Base-by-base conservation (phyloP, 768 basidiomycete genomes). In the Panus rudis region DNA sequence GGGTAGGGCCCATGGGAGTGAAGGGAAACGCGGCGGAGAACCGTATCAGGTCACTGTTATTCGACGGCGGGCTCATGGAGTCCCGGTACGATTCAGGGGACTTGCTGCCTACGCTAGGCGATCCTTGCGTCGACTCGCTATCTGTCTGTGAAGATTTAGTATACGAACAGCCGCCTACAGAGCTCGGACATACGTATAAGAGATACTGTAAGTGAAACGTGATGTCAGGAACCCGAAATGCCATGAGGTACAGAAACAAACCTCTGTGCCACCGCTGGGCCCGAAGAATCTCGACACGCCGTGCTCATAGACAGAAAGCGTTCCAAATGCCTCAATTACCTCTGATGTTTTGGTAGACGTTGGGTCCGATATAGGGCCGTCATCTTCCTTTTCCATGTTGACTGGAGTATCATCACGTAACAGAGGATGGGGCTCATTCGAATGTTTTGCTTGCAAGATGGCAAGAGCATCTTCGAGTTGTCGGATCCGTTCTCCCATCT, bases 201-300 rank as follows among this genome's bases (percentile, higher is more conserved):
- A 49, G 44, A 27, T 49, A 49, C 48, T 49, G 39, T 13, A 32
- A 32, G 31, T 19, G 4, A 37, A n/a, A 17, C n/a, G 20, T 6
- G 33, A 4, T 28, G 19, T 26, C 22, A 40, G 20, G 14, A 10
- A 20, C 13, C n/a, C 14, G 38, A 16, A 25, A 4, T 33, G 8
- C 13, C 24, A 4, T 20, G 11, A 19, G 7, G n/a, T 17, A 27
- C 19, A 27, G 7, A 14, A 7, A 65, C 78, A 46, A 49, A 83
- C 81, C 69, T 84, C 80, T 37, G 74, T 71, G 24, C 81, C 81
- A 12, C 78, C 82, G 1, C 80, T 80, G 2, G 77, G 78, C n/a
- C 86, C 85, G 53, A 83, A 85, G 59, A 84, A 87, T 51, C 78
- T 78, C 6, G 74, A 78, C 30, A 75, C 67, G 4, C 83, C 86